Conservation (phyloP, 768 basidiomycete species). For the Mrakia frigida region DNA sequence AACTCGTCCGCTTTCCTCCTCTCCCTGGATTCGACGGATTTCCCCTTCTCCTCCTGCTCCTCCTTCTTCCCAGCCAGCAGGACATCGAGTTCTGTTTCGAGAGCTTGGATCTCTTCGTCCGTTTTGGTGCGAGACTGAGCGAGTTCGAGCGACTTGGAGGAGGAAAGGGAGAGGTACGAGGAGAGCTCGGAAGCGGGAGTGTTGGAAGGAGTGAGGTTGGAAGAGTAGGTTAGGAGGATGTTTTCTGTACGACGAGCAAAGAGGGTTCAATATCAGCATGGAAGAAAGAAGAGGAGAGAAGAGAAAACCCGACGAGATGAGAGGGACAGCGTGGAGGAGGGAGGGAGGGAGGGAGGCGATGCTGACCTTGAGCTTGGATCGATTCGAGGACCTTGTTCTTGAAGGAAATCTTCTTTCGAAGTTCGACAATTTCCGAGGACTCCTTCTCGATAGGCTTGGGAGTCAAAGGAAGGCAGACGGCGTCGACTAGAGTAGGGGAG, state of each 20-base stretch:
- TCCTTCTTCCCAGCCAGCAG: not conserved
- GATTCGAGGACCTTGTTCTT: not conserved
- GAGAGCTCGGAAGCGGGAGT: not conserved
- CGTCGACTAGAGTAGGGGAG: not conserved
- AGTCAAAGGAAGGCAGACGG: not conserved
- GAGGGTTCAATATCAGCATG: not conserved
- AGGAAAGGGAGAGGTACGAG: conserved; percentile 5
- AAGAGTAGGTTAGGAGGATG: not conserved
- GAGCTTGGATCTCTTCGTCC: conserved; percentile 42
- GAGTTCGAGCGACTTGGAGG: conserved; percentile 3
- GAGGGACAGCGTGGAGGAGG: not conserved
- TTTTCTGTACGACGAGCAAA: not conserved
- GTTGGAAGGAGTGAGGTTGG: not conserved
- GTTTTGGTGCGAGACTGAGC: conserved; percentile 47
- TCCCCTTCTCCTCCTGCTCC: conserved; percentile 19
- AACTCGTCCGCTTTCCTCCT: not conserved
- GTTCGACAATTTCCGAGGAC: not conserved
- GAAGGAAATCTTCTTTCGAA: conserved; percentile 4
- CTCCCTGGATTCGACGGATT: conserved; percentile 18
- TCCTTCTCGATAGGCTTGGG: not conserved
- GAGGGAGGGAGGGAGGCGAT: not conserved
- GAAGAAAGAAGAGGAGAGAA: not conserved
- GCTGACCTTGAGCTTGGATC: not conserved
- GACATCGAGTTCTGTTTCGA: conserved; percentile 48
- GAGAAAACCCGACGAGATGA: not conserved